Evolutionary conservation across 371 early-diverging fungal species (phyloP).

Genomic region (Mortierella sp.): DNA sequence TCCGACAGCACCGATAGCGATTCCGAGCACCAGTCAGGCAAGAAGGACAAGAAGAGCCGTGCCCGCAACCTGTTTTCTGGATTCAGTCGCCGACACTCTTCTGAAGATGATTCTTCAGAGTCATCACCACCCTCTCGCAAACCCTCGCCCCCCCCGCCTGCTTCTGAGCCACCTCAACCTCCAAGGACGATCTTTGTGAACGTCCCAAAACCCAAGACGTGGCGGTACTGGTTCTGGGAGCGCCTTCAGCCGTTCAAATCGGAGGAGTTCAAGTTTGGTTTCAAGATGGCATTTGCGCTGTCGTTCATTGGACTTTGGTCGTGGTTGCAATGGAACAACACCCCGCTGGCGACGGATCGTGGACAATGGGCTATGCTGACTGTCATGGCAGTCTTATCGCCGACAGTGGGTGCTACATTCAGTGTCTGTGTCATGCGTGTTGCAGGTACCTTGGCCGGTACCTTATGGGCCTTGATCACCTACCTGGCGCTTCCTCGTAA

Average conservation of each 20-base stretch:
- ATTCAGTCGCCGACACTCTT: slow-evolving; percentile 23
- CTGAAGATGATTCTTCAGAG: background rate
- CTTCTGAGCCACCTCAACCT: slow-evolving; percentile 5
- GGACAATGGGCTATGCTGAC: slow-evolving; percentile 73
- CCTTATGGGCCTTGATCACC: slow-evolving; percentile 66
- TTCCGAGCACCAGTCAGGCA: background rate
- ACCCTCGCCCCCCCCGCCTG: background rate
- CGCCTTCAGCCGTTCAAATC: slow-evolving; percentile 60
- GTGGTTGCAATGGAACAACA: slow-evolving; percentile 61
- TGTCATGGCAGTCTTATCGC: slow-evolving; percentile 72
- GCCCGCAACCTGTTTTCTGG: slow-evolving; percentile 17
- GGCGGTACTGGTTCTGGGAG: slow-evolving; percentile 65
- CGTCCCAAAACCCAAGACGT: slow-evolving; percentile 42
- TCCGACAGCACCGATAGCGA: background rate
- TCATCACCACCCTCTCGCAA: background rate
- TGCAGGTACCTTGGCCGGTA: slow-evolving; percentile 68
- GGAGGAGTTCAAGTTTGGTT: slow-evolving; percentile 69
- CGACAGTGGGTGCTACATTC: slow-evolving; percentile 72
- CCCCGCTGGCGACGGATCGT: slow-evolving; percentile 60
- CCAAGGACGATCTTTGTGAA: slow-evolving; percentile 32
- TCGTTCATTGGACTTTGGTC: slow-evolving; percentile 63
- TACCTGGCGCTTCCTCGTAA: slow-evolving; percentile 61
- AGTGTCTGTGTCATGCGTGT: slow-evolving; percentile 69
- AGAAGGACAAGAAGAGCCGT: background rate
- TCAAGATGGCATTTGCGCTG: slow-evolving; percentile 71